Evolutionary conservation across 2,329 filamentous ascomycete species (phyloP), one percentile per base, ranked within the genome.

Genomic region (Pestalotiopsis sp.): DNA sequence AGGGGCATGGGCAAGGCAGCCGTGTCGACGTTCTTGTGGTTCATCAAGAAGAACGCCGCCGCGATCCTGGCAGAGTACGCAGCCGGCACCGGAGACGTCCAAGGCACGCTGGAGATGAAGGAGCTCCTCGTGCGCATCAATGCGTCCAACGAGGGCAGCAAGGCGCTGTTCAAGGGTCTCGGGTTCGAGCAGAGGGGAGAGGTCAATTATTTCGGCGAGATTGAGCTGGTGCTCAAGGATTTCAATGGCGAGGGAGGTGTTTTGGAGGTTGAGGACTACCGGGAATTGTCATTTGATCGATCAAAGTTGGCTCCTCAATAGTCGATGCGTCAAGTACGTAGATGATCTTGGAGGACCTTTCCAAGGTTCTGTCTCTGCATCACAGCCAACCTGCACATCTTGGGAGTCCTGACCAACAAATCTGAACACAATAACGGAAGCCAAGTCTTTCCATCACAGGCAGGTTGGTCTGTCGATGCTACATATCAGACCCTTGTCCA

Each of bases 11-110:
- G 77, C 3, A 73, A 71, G 65, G 74, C 73, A 0, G 88, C 92
- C 0, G 83, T 97, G 1, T 76, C 89, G 2, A 81, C 88, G 0
- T 92, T 98, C 67, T 75, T 98, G 64, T 79, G 83, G 60, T 98
- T 94, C 75, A 83, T 97, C 5, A 72, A 83, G 4, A 76, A 76
- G 1, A 83, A 92, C 66, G 77, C 88, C 27, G 73, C 74, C 0
- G 79, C 73, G 0, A 88, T 97, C 7, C 69, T 93, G 66, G 72
- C 71, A 0, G 90, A 92, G 78, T 91, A 90, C 69, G 70, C 58
- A 9, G 9, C 39, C 4, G 25, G 23, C 13, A 17, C 36, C 55
- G 31, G 39, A 9, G 41, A 52, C 20, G 45, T 9, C 31, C 2
- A 49, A 12, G 67, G 38, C 2, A 17, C 25, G 3, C 67, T 14